These are phyloP conservation scores for Penicillium silybi DNA, from an alignment of 495 filamentous ascomycete genomes.

Conservation along the genomic window DNA sequence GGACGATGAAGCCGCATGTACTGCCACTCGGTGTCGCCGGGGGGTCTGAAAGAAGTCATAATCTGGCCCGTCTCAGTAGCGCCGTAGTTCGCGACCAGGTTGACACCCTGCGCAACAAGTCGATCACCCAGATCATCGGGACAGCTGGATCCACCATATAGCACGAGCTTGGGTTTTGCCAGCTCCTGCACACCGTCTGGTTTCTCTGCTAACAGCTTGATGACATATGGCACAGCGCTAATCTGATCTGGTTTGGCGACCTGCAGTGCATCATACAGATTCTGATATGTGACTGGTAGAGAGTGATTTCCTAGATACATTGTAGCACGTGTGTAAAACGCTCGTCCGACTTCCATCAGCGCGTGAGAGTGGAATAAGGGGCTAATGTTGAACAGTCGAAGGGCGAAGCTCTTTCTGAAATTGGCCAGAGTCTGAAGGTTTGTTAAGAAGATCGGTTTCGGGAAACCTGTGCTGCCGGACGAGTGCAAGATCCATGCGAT, in stretches of 20 bases:
- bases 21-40: slow-evolving; percentile 60
- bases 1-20: slow-evolving; percentile 49
- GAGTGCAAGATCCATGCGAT: slow-evolving; percentile 52
- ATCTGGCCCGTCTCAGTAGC: slow-evolving; percentile 55
- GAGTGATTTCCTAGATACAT: slow-evolving; percentile 47
- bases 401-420: slow-evolving; percentile 24
- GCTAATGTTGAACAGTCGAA: slow-evolving; percentile 46
- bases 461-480: slow-evolving; percentile 57
- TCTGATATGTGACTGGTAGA: slow-evolving; percentile 51
- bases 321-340: slow-evolving; percentile 44
- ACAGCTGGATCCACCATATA: slow-evolving; percentile 49
- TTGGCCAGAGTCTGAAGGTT: slow-evolving; percentile 38
- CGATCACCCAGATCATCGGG: slow-evolving; percentile 55
- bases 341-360: slow-evolving; percentile 39
- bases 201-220: slow-evolving; percentile 52
- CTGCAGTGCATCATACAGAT: slow-evolving; percentile 44
- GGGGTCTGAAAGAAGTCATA: slow-evolving; percentile 47
- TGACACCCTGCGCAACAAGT: slow-evolving; percentile 51
- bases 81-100: slow-evolving; percentile 50
- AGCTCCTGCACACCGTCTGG: slow-evolving; percentile 44
- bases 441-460: slow-evolving; percentile 47
- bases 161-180: slow-evolving; percentile 41
- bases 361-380: slow-evolving; percentile 53
- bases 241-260: slow-evolving; percentile 45
- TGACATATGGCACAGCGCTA: slow-evolving; percentile 52